These are phyloP conservation scores for Albifimbria verrucaria DNA, from an alignment of 2,329 filamentous ascomycete genomes.

Conservation along the genomic window DNA sequence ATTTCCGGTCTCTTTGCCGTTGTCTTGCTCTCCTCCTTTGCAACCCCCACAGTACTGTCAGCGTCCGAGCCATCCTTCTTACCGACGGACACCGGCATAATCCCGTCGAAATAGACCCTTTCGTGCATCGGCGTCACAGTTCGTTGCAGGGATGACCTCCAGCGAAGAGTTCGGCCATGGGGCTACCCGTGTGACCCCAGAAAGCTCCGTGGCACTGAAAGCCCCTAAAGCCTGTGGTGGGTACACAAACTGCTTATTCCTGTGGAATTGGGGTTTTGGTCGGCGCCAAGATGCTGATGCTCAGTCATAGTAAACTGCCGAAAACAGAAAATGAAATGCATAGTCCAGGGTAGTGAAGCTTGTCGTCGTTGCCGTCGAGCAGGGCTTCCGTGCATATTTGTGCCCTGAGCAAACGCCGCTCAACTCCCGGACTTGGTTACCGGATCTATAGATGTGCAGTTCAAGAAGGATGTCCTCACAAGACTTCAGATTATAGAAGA, in stretches of 20 bases:
- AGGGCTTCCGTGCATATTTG: conserved; percentile 35
- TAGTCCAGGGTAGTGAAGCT: conserved; percentile 27
- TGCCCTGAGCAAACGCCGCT: conserved; percentile 34
- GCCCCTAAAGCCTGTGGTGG: neutral
- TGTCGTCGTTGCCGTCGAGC: conserved; percentile 30
- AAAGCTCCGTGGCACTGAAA: neutral
- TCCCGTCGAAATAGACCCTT: neutral
- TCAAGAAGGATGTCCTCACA: neutral
- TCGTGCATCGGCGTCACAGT: neutral
- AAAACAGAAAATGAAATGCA: conserved; percentile 34
- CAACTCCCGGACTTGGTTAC: neutral
- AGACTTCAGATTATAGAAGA: neutral
- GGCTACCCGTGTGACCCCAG: neutral
- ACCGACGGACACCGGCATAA: neutral
- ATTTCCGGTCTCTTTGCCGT: neutral
- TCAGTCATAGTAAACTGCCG: conserved; percentile 20
- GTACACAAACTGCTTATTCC: too few species aligned
- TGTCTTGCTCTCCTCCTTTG: neutral
- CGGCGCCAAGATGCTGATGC: neutral
- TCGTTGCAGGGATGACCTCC: neutral
- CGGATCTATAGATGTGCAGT: conserved; percentile 2
- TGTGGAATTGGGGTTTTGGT: neutral
- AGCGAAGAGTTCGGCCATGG: neutral
- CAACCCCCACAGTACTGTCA: neutral
- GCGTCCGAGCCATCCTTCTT: neutral